Evolutionary conservation across 1,139 yeast species (phyloP).

Genomic region (Yamadazyma atmosphaerica): DNA sequence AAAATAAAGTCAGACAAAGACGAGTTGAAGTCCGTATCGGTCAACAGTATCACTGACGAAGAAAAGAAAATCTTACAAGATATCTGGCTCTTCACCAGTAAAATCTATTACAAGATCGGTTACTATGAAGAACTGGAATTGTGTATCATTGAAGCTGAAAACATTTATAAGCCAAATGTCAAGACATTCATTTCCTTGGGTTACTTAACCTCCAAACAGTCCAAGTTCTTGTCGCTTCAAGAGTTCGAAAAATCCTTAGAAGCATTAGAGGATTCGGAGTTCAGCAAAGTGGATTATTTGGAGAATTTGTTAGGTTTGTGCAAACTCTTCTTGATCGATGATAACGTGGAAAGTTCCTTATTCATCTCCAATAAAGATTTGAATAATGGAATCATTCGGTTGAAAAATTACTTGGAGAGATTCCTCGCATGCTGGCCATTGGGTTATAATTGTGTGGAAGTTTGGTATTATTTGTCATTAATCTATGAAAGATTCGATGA

Average conservation of each 20-base stretch:
- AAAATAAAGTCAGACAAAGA: slow-evolving; percentile 10
- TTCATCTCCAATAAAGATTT: slow-evolving; percentile 52
- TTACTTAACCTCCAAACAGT: slow-evolving; percentile 39
- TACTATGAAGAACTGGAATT: slow-evolving; percentile 63
- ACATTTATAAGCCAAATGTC: slow-evolving; percentile 48
- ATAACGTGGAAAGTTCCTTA: slow-evolving; percentile 31
- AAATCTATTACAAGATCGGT: slow-evolving; percentile 60
- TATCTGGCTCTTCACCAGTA: slow-evolving; percentile 76
- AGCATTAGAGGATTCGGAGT: slow-evolving; percentile 22
- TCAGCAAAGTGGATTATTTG: slow-evolving; percentile 43
- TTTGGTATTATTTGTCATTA: slow-evolving; percentile 71
- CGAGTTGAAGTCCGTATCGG: slow-evolving; percentile 8
- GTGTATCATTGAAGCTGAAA: slow-evolving; percentile 73
- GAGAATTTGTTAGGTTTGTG: slow-evolving; percentile 69
- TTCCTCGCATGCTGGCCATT: slow-evolving; percentile 44
- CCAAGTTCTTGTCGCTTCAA: slow-evolving; percentile 53
- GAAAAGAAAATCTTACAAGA: slow-evolving; percentile 48
- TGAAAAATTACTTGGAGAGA: slow-evolving; percentile 63
- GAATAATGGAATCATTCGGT: slow-evolving; percentile 64
- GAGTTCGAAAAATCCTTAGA: slow-evolving; percentile 72
- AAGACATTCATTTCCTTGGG: slow-evolving; percentile 60
- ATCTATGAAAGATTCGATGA: slow-evolving; percentile 67
- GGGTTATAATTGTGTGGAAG: slow-evolving; percentile 64
- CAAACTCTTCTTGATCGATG: slow-evolving; percentile 51
- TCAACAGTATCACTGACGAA: slow-evolving; percentile 11